phyloP scores from a whole-genome alignment of 257 asterid species.

The Solanum chaucha region DNA sequence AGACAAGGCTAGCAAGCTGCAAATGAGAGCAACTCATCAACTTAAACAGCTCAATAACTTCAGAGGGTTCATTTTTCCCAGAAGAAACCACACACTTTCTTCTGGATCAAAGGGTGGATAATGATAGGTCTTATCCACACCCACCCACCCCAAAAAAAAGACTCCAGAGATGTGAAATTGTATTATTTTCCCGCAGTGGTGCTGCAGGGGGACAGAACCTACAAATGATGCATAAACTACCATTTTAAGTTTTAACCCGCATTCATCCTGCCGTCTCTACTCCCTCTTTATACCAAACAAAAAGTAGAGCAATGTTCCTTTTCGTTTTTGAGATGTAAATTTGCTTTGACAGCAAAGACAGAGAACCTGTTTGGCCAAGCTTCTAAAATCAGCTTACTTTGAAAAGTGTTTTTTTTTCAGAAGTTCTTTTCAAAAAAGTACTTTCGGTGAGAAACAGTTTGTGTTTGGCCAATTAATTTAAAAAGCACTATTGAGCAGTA shows the following conservation, averaged over 20 bases:
- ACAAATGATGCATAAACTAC: not conserved
- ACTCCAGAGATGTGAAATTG: not conserved
- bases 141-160: not conserved
- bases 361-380: not conserved
- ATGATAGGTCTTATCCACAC: not conserved
- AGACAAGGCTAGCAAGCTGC: slow-evolving; percentile 79
- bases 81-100: not conserved
- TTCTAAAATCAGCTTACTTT: not conserved
- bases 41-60: slow-evolving; percentile 4
- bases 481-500: not conserved
- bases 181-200: not conserved
- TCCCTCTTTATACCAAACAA: not conserved
- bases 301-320: not conserved
- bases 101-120: not conserved
- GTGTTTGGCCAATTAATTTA: not conserved
- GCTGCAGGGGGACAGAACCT: not conserved
- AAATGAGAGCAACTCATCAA: slow-evolving; percentile 8
- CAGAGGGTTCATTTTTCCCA: not conserved
- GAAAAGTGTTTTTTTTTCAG: not conserved
- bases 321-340: not conserved
- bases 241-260: not conserved
- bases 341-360: not conserved
- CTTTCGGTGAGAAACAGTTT: not conserved
- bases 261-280: not conserved
- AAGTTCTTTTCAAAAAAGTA: not conserved